Base-by-base conservation (phyloP, 306 rosid genomes). In the Clitoria ternatea region DNA sequence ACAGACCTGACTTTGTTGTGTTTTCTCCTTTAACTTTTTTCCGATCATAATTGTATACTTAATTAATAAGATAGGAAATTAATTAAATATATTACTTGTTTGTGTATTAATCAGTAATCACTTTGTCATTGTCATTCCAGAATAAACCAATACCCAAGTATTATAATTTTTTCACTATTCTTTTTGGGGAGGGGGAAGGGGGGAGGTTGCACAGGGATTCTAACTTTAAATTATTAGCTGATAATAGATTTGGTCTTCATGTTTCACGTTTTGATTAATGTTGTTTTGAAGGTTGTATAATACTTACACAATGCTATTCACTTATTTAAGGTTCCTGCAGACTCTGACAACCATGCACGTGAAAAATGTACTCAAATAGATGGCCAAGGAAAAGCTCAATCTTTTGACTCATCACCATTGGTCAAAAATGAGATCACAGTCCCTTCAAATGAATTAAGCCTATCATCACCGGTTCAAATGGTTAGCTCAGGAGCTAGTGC, bases 321-420 rank as follows among this genome's bases (percentile, higher is more conserved):
- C 79, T 69, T 81, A 47, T 83, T 70, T 65, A 80, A 91, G 97
- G 96, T 81, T 87, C 75, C 84, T 67, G 61, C 81, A 59, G 90
- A 89, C 75, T 72, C 79, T 66, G 66, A 68, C 60, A 78, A 81
- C 70, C 79, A 56, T 24, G 82, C 62, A 61, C 75, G 52, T 78
- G 89, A 85, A 43, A 79, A 79, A 78, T 73, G 85, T 63, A 43
- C 53, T 72, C 96, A 85, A 83, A 74, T 83, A 76, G 89, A 82
- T 56, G 85, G 76, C 63, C 82, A 82, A 53, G 77, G 80, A 65
- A 84, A 81, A 45, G 74, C 86, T 75, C 88, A 80, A 45, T 70
- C 89, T 72, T 76, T 74, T 40, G 76, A 57, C 14, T 53, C 89
- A 3, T 70, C 83, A 69, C 80, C 87, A 7, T 57, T 79, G 63